Base-by-base conservation (phyloP, 2,329 filamentous ascomycete genomes). In the Hypoxylon sp. region DNA sequence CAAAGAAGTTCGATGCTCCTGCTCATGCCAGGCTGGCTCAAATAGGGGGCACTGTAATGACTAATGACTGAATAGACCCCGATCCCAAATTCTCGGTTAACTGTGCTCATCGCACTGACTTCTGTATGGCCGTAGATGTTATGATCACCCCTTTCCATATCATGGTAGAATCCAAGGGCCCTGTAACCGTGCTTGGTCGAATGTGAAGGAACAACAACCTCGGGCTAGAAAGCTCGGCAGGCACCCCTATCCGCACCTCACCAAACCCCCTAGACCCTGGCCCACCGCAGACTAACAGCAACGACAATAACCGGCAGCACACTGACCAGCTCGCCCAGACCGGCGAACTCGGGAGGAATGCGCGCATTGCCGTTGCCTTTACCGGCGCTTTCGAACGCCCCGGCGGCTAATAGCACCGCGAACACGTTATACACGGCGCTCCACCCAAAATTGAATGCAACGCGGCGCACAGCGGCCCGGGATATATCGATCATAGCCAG, bases 361-460 rank as follows among this genome's bases (percentile, higher is more conserved):
- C 73, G 63, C 45, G 61, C 67, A 4, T 48, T 25, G 1, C 19
- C 53, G 8, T 30, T 56, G 8, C 61, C 51, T 6, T 39, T 25
- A 43, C 83, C 79, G 0, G 81, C 78, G 64, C 43, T n/a, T 1
- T 89, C 87, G 74, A 91, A 89, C 0, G 86, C 89, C 0, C 91
- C 91, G 0, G 86, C 83, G 0, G 87, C 90, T 0, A 93, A 81
- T 43, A 92, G 77, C 3, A 94, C 81, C 0, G 91, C 91, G 58
- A 90, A 83, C 1, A 88, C 53, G 70, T 94, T 94, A 78, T 94
- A 94, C 0, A 91, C 77, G 34, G 86, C 86, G 32, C 87, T 85
- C 91, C 91, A 94, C 0, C 72, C 79, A 73, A 94, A 92, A 74
- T 93, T 93, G 78, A 92, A 87, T 16, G 79, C 74, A 69, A 90